Base-by-base conservation (phyloP, 192 early-diverging fungal genomes). In the Backusella luteola region DNA sequence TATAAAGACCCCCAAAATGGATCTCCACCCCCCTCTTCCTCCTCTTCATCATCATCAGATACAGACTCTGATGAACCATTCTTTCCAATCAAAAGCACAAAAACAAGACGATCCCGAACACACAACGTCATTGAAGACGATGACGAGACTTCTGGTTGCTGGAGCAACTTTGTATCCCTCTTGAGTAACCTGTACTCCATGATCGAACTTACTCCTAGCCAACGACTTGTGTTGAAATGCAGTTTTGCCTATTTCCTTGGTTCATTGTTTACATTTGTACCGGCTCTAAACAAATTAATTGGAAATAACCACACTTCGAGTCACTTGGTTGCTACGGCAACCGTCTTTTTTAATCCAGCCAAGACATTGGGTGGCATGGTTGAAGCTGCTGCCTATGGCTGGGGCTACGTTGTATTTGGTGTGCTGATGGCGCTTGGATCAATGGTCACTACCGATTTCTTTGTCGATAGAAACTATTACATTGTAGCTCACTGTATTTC, bases 261-360 rank as follows among this genome's bases (percentile, higher is more conserved):
- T 1, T 90, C 91, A 12, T 72, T 93, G 29, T 88, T 95, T 74
- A 86, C 92, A 14, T 93, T 92, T 81, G 81, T 89, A 1, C 91
- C 91, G 1, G 29, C 53, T 4, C 81, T 90, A 9, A 82, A 81
- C 34, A 79, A 78, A 6, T 77, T 89, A 71, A 84, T 89, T 34
- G 90, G 89, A n/a, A 78, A 87, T 4, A 89, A 90, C 66, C 84
- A 83, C 76, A 87, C 87, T 44, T 81, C 89, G 21, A 87, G 88
- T 59, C 92, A 95, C 75, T 75, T 95, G 56, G 91, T 93, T 7
- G 92, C 91, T 8, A 88, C 91, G n/a, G 88, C 92, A 6, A 89
- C 90, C 0, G 90, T 95, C 8, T 95, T 92, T 77, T 93, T 90
- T 76, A 90, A 93, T 67, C 91, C 93, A 0, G 93, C 91, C 0